Conservation (phyloP, 257 asterid species). For the Lithospermum erythrorhizon region DNA sequence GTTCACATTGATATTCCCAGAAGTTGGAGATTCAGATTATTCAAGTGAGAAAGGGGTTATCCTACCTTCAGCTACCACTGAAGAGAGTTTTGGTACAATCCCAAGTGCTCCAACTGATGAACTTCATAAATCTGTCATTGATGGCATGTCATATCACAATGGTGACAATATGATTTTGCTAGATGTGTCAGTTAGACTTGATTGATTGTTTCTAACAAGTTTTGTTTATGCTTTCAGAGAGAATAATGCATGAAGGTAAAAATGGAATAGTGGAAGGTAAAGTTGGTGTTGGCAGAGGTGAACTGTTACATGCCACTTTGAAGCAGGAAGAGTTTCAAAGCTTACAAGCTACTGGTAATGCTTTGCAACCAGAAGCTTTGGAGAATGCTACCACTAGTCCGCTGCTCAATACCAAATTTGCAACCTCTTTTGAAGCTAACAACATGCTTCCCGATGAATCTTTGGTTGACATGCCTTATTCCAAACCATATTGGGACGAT, state of each 20-base stretch:
- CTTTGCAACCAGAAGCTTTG: constrained; percentile 17
- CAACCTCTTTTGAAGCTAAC: constrained; percentile 27
- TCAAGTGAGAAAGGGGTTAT: constrained; percentile 23
- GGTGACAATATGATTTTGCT: constrained; percentile 19
- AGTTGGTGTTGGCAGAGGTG: constrained; percentile 13
- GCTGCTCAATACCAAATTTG: constrained; percentile 18
- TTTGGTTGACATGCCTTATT: constrained; percentile 21
- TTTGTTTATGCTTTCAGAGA: constrained; percentile 22
- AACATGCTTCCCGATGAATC: constrained; percentile 33
- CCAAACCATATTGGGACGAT: constrained; percentile 45
- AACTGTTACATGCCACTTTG: constrained; percentile 1
- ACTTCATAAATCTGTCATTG: constrained; percentile 20
- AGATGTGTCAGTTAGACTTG: not conserved
- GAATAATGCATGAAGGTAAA: constrained; percentile 18
- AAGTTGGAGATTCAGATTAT: constrained; percentile 32
- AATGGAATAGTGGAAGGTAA: constrained; percentile 25
- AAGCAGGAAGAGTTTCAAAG: constrained; percentile 20
- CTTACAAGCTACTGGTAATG: constrained; percentile 23
- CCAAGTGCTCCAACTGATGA: constrained; percentile 22
- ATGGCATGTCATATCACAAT: constrained; percentile 24
- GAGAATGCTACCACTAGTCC: constrained; percentile 25
- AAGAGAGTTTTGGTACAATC: constrained; percentile 10
- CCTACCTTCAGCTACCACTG: constrained; percentile 23
- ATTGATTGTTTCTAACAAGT: constrained; percentile 11
- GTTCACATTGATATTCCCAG: constrained; percentile 9